phyloP scores from a whole-genome alignment of 495 filamentous ascomycete genomes.

The Eremomyces bilateralis region DNA sequence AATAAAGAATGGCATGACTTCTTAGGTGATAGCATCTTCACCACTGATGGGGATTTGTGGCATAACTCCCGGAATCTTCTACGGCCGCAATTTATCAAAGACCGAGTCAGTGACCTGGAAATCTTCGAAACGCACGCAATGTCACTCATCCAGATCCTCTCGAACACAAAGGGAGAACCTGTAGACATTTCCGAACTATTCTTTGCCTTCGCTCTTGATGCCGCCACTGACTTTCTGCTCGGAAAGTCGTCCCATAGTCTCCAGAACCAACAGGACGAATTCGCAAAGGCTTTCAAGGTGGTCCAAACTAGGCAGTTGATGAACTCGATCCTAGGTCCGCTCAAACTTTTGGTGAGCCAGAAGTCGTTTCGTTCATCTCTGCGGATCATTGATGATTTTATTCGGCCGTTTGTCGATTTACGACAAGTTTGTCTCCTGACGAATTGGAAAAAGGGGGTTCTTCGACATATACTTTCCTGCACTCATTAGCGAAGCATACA shows the following conservation, averaged over 20 bases:
- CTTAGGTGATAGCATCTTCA: background rate
- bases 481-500: background rate
- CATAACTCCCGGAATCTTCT: background rate
- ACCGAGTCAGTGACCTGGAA: background rate
- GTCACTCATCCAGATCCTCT: background rate
- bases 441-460: conserved; percentile 1
- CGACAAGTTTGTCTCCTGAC: too few relatives aligned
- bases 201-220: background rate
- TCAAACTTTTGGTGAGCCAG: background rate
- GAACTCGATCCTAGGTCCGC: background rate
- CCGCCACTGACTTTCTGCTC: background rate
- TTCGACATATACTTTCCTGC: background rate
- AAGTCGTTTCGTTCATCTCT: too few relatives aligned
- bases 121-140: background rate
- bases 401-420: background rate
- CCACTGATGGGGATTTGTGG: conserved; percentile 1
- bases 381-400: background rate
- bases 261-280: background rate
- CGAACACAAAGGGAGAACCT: background rate
- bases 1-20: background rate
- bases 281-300: background rate
- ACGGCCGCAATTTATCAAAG: background rate
- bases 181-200: background rate
- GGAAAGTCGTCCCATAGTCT: background rate
- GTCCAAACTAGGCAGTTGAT: conserved; percentile 1